Evolutionary conservation across 2,329 filamentous ascomycete species (phyloP).

Genomic region (Ascocoryne sarcoides): DNA sequence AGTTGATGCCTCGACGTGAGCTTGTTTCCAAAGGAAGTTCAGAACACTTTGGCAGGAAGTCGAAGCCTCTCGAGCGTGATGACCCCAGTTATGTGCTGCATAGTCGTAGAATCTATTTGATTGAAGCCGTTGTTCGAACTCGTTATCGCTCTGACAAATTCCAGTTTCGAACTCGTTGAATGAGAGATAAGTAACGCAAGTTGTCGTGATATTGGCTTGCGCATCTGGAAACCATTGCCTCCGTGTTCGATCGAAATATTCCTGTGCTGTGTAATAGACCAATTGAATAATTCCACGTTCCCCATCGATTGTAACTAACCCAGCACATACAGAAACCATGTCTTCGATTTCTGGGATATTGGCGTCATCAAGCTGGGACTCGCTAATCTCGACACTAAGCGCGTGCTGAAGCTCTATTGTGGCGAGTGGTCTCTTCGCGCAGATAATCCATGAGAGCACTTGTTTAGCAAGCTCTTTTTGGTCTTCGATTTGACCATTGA

Average conservation of each 20-base stretch:
- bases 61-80: slow-evolving; percentile 25
- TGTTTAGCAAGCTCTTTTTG: slow-evolving; percentile 30
- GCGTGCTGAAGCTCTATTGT: slow-evolving; percentile 34
- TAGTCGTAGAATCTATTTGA: slow-evolving; percentile 21
- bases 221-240: slow-evolving; percentile 12
- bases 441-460: slow-evolving; percentile 32
- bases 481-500: slow-evolving; percentile 31
- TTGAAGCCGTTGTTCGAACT: slow-evolving; percentile 19
- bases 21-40: slow-evolving; percentile 4
- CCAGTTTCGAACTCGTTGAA: slow-evolving; percentile 21
- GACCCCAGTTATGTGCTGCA: slow-evolving; percentile 20
- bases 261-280: slow-evolving; percentile 26
- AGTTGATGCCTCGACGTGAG: slow-evolving; percentile 7
- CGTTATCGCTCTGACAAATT: slow-evolving; percentile 12
- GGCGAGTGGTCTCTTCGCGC: slow-evolving; percentile 29
- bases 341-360: slow-evolving; percentile 26
- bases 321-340: slow-evolving; percentile 20
- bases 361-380: slow-evolving; percentile 27
- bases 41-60: slow-evolving; percentile 3
- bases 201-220: slow-evolving; percentile 11
- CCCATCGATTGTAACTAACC: slow-evolving; percentile 24
- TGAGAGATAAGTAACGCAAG: slow-evolving; percentile 26
- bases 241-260: slow-evolving; percentile 21
- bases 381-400: slow-evolving; percentile 30
- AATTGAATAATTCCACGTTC: slow-evolving; percentile 21